Percentiles rank a stretch among this genome's conserved stretches.
Conservation (phyloP, 2,329 filamentous ascomycete genomes). For the Cladorrhinum sp. region DNA sequence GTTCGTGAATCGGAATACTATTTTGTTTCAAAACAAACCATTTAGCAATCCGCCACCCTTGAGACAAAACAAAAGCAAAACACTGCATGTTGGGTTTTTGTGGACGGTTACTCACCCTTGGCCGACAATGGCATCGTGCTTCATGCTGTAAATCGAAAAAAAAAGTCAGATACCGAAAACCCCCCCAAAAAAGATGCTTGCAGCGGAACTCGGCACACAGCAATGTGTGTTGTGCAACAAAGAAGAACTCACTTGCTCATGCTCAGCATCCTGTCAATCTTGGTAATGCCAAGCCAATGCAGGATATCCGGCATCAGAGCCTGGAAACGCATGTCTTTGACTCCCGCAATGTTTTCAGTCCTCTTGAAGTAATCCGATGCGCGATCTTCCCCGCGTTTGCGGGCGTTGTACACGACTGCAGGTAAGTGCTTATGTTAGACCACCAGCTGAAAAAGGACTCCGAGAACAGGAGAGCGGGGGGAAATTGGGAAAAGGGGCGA, state of each 20-base stretch:
- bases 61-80: neutral
- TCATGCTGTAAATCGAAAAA: constrained; percentile 59
- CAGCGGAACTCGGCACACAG: neutral
- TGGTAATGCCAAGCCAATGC: constrained; percentile 97
- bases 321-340: constrained; percentile 97
- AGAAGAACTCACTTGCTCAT: constrained; percentile 78
- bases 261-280: constrained; percentile 97
- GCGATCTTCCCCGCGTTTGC: constrained; percentile 73
- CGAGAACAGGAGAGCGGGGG: neutral
- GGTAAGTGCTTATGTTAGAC: constrained; percentile 23
- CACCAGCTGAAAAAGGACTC: constrained; percentile 7
- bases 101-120: constrained; percentile 57
- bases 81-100: neutral
- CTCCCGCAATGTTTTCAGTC: constrained; percentile 97
- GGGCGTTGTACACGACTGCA: constrained; percentile 69
- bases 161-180: constrained; percentile 20
- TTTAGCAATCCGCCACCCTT: neutral
- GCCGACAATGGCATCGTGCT: constrained; percentile 82
- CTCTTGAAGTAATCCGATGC: constrained; percentile 94
- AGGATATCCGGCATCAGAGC: constrained; percentile 96
- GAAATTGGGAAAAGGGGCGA: neutral
- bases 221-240: neutral
- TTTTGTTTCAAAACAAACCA: neutral
- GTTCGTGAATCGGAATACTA: constrained; percentile 80
- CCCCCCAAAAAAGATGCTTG: constrained; percentile 8